These are phyloP conservation scores for Linum usitatissimum DNA, from an alignment of 345 rosid genomes.

Conservation along the genomic window DNA sequence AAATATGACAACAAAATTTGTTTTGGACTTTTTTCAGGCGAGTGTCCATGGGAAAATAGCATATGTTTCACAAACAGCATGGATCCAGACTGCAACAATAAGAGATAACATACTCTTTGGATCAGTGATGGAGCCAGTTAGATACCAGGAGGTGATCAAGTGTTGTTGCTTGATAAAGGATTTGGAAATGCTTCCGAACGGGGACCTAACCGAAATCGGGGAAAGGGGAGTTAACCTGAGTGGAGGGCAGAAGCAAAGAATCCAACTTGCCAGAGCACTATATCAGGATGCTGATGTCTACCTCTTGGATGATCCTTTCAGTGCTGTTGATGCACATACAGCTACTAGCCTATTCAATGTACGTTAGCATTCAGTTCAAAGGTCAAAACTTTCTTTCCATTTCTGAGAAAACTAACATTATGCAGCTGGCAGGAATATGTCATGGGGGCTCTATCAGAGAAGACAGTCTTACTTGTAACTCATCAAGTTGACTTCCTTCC, in stretches of 20 bases:
- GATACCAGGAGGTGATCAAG: constrained; percentile 42
- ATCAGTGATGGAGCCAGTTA: constrained; percentile 31
- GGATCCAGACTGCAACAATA: constrained; percentile 76
- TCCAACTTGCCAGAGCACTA: constrained; percentile 69
- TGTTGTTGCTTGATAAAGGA: constrained; percentile 54
- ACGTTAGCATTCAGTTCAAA: neutral
- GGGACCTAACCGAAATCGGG: constrained; percentile 62
- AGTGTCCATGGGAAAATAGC: constrained; percentile 50
- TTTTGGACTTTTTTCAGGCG: constrained; percentile 11
- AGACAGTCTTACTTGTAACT: constrained; percentile 34
- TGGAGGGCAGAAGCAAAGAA: constrained; percentile 78
- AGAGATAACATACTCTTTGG: constrained; percentile 47
- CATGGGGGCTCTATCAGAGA: constrained; percentile 16
- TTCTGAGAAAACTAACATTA: neutral
- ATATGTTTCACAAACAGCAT: constrained; percentile 62
- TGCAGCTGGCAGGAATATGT: constrained; percentile 27
- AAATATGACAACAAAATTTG: too few relatives aligned
- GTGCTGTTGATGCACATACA: constrained; percentile 76
- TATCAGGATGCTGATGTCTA: constrained; percentile 57
- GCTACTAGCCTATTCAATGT: constrained; percentile 55
- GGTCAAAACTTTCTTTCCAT: neutral
- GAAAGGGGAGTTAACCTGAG: constrained; percentile 77
- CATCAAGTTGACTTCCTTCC: constrained; percentile 38
- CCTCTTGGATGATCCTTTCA: constrained; percentile 77
- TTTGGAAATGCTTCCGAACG: constrained; percentile 32